Conservation (phyloP, 2,329 filamentous ascomycete species). For the Bimuria novae-zelandiae region DNA sequence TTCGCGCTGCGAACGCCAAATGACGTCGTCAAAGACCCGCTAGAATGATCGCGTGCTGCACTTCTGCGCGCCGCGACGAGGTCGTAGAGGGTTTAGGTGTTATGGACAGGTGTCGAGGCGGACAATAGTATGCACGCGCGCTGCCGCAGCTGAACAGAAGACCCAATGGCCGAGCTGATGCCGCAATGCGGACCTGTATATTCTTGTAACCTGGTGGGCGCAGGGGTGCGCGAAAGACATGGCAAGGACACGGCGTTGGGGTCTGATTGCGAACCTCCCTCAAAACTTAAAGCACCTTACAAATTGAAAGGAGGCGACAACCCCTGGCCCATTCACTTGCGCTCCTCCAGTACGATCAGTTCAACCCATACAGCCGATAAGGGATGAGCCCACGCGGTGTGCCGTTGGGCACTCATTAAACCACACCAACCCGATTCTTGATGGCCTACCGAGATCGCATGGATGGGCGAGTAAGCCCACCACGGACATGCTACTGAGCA, state of each 20-base stretch:
- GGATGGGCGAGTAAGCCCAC: constrained; percentile 12
- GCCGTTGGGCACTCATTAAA: background rate
- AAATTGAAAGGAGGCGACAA: background rate
- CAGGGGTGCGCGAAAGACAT: constrained; percentile 1
- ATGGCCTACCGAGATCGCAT: background rate
- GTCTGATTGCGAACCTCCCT: background rate
- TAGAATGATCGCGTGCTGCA: constrained; percentile 9
- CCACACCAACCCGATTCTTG: background rate
- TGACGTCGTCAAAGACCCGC: constrained; percentile 18
- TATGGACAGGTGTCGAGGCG: background rate
- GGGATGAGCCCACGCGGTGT: constrained; percentile 4
- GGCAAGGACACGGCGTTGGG: background rate
- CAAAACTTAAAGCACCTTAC: too few species aligned
- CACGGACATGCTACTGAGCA: constrained; percentile 14
- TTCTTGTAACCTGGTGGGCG: constrained; percentile 8
- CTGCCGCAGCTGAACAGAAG: constrained; percentile 7
- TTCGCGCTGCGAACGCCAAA: constrained; percentile 9
- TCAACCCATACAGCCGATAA: constrained; percentile 13
- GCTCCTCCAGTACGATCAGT: constrained; percentile 8
- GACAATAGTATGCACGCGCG: background rate
- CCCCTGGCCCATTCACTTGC: background rate
- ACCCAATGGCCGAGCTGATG: constrained; percentile 18
- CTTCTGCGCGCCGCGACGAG: background rate
- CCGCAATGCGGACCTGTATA: constrained; percentile 9
- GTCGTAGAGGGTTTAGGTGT: constrained; percentile 6